Evolutionary conservation across 2,329 filamentous ascomycete species (phyloP).

Genomic region (Dactylonectria estremocensis): DNA sequence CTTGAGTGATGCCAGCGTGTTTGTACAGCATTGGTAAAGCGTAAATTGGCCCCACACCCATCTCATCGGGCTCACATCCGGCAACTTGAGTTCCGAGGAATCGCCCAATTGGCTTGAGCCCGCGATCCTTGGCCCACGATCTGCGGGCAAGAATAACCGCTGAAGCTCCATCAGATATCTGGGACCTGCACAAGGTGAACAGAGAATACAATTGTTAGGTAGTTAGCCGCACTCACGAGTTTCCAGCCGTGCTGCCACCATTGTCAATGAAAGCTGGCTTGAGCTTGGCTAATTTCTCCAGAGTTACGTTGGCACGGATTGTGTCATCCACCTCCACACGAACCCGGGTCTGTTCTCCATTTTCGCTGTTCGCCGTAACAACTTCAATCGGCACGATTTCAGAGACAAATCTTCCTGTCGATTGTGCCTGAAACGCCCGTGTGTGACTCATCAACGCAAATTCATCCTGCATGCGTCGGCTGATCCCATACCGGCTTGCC

Average conservation of each 20-base stretch:
- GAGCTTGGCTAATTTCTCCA: slow-evolving; percentile 79
- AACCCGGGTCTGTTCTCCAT: slow-evolving; percentile 68
- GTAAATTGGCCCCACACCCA: slow-evolving; percentile 90
- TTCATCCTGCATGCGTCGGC: slow-evolving; percentile 82
- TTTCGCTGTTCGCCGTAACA: neutral
- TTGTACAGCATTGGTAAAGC: slow-evolving; percentile 85
- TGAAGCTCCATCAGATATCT: slow-evolving; percentile 90
- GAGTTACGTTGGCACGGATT: slow-evolving; percentile 62
- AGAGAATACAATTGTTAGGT: neutral
- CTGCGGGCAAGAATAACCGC: slow-evolving; percentile 69
- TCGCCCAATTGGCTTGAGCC: slow-evolving; percentile 76
- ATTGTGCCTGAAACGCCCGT: slow-evolving; percentile 79
- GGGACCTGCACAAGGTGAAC: slow-evolving; percentile 59
- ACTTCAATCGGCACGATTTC: slow-evolving; percentile 81
- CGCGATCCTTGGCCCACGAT: slow-evolving; percentile 82
- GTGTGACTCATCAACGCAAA: slow-evolving; percentile 83
- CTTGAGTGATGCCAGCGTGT: slow-evolving; percentile 74
- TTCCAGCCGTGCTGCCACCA: slow-evolving; percentile 87
- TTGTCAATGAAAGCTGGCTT: slow-evolving; percentile 86
- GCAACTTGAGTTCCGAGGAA: slow-evolving; percentile 89
- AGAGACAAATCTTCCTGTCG: slow-evolving; percentile 76
- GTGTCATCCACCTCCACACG: slow-evolving; percentile 73
- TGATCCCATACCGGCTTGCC: slow-evolving; percentile 80
- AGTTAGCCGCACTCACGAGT: slow-evolving; percentile 60
- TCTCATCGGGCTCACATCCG: slow-evolving; percentile 89